These are phyloP conservation scores for Lachnellula subtilissima DNA, from an alignment of 2,329 filamentous ascomycete genomes.

Conservation along the genomic window DNA sequence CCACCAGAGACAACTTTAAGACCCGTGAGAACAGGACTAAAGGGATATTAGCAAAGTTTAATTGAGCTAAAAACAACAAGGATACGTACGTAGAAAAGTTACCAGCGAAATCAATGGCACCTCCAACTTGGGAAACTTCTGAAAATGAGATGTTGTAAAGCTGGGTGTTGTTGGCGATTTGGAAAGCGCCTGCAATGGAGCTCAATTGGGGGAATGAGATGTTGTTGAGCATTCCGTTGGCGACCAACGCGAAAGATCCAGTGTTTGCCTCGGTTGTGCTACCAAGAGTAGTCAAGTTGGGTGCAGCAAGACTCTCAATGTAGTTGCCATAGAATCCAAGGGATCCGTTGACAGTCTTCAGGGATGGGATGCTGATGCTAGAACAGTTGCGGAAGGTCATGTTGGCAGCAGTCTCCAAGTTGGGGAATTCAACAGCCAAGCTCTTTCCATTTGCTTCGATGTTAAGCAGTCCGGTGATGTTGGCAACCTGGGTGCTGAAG, in stretches of 20 bases:
- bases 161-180: slow-evolving; percentile 84
- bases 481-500: slow-evolving; percentile 73
- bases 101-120: slow-evolving; percentile 80
- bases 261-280: slow-evolving; percentile 23
- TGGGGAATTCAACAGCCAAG: slow-evolving; percentile 67
- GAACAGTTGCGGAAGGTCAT: slow-evolving; percentile 79
- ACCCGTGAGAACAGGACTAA: slow-evolving; percentile 64
- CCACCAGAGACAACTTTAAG: slow-evolving; percentile 66
- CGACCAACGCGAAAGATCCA: slow-evolving; percentile 58
- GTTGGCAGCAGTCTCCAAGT: slow-evolving; percentile 73
- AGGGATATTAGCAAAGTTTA: slow-evolving; percentile 29
- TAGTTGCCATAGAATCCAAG: slow-evolving; percentile 79
- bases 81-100: slow-evolving; percentile 72
- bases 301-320: slow-evolving; percentile 55
- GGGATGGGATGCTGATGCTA: slow-evolving; percentile 65
- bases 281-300: slow-evolving; percentile 66
- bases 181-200: slow-evolving; percentile 71
- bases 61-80: no score
- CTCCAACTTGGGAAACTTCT: slow-evolving; percentile 62
- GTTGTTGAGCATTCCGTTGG: slow-evolving; percentile 62
- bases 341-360: slow-evolving; percentile 69
- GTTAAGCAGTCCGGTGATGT: slow-evolving; percentile 64
- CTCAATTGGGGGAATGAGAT: slow-evolving; percentile 67
- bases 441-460: slow-evolving; percentile 76
- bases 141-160: slow-evolving; percentile 65